Conservation (phyloP, 305 asterid species). For the Fraxinus floribunda region DNA sequence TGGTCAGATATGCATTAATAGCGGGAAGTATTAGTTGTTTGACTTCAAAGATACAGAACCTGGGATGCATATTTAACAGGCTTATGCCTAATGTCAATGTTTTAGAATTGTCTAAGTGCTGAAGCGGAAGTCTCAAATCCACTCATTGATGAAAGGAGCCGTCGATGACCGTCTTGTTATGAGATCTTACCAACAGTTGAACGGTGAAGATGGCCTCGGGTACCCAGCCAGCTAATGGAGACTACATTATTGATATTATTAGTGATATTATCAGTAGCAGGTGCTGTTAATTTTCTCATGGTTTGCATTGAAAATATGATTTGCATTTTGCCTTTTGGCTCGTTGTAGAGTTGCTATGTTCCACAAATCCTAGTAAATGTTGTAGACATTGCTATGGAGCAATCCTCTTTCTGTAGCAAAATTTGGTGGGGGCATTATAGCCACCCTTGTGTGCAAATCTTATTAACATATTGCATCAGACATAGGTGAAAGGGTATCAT, state of each 20-base stretch:
- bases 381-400: background rate
- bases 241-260: background rate
- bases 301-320: background rate
- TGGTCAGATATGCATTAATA: background rate
- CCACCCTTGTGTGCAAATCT: background rate
- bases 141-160: background rate
- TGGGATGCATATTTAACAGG: background rate
- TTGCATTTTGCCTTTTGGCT: background rate
- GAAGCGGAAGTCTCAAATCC: background rate
- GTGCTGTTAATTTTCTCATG: background rate
- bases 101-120: background rate
- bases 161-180: background rate
- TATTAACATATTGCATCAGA: background rate
- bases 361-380: background rate
- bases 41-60: background rate
- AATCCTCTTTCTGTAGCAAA: background rate
- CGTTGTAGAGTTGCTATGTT: background rate
- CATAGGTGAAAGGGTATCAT: background rate
- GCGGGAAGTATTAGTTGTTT: constrained; percentile 1
- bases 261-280: background rate
- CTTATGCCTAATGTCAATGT: background rate
- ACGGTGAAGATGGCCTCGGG: background rate
- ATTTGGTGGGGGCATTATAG: background rate
- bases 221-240: background rate
- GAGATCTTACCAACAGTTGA: background rate